These are phyloP conservation scores for Areca catechu DNA, from an alignment of 176 grass and related monocot species.

Conservation along the genomic window DNA sequence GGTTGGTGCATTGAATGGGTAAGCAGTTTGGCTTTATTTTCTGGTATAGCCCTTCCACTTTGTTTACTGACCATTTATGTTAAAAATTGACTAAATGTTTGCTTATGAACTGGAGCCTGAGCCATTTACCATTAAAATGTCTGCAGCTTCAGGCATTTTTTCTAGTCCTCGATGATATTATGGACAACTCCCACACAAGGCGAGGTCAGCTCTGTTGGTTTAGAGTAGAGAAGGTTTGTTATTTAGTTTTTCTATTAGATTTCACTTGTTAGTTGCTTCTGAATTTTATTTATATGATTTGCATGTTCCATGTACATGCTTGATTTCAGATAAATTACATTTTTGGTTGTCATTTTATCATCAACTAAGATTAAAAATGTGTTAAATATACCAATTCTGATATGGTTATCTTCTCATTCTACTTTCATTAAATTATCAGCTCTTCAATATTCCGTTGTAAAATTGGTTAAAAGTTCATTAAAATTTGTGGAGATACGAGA, in stretches of 20 bases:
- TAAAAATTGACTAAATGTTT: background rate
- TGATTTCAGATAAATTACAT: too few relatives aligned
- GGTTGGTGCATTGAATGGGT: slow-evolving; percentile 99
- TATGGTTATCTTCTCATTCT: too few relatives aligned
- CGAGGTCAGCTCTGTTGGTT: slow-evolving; percentile 96
- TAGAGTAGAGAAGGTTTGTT: slow-evolving; percentile 65
- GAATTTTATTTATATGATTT: too few relatives aligned
- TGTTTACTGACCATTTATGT: too few relatives aligned
- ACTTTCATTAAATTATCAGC: too few relatives aligned
- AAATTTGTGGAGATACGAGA: too few relatives aligned
- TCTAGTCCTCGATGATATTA: slow-evolving; percentile 96
- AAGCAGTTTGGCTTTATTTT: slow-evolving; percentile 5
- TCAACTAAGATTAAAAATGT: too few relatives aligned
- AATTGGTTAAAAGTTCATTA: too few relatives aligned
- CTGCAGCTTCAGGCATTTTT: slow-evolving; percentile 97
- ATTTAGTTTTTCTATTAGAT: background rate
- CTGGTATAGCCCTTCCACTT: background rate
- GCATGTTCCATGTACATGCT: too few relatives aligned
- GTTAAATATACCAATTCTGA: too few relatives aligned
- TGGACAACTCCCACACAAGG: slow-evolving; percentile 87
- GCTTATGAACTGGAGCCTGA: slow-evolving; percentile 14
- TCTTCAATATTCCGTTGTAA: too few relatives aligned
- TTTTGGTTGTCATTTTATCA: too few relatives aligned
- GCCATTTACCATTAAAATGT: slow-evolving; percentile 6
- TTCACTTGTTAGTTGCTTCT: background rate